A percentile compares a stretch with the other conserved stretches of the same genome.
These are phyloP conservation scores for Corymbia calophylla DNA, from an alignment of 441 rosid genomes.

Conservation along the genomic window DNA sequence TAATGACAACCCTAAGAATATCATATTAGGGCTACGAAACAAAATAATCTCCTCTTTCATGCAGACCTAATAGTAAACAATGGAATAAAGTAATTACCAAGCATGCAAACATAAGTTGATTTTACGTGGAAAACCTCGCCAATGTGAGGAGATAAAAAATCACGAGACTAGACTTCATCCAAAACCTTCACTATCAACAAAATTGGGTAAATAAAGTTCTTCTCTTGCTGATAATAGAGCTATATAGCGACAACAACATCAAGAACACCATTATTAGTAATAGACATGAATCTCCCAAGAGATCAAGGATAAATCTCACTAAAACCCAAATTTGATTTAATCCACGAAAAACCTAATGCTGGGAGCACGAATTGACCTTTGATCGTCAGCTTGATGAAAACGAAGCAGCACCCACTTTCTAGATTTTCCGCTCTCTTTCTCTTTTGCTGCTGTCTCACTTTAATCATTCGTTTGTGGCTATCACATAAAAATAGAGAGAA, in stretches of 20 bases:
- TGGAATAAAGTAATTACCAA: too few relatives aligned
- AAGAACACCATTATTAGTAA: too few relatives aligned
- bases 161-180: not conserved
- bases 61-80: too few relatives aligned
- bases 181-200: too few relatives aligned
- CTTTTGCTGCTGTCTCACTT: not conserved
- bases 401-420: not conserved
- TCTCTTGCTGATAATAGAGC: not conserved
- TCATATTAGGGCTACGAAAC: not conserved
- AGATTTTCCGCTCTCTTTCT: not conserved
- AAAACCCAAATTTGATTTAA: too few relatives aligned
- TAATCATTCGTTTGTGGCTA: not conserved
- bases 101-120: too few relatives aligned
- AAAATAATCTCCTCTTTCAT: too few relatives aligned
- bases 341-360: not conserved
- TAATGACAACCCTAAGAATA: not conserved
- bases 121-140: not conserved
- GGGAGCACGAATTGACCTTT: not conserved
- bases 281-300: not conserved
- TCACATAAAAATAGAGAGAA: not conserved
- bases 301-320: too few relatives aligned
- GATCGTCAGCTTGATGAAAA: not conserved
- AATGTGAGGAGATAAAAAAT: too few relatives aligned
- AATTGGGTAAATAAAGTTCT: not conserved
- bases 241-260: too few relatives aligned